phyloP scores from a whole-genome alignment of 371 early-diverging fungal genomes.

The Lichtheimia ornata region DNA sequence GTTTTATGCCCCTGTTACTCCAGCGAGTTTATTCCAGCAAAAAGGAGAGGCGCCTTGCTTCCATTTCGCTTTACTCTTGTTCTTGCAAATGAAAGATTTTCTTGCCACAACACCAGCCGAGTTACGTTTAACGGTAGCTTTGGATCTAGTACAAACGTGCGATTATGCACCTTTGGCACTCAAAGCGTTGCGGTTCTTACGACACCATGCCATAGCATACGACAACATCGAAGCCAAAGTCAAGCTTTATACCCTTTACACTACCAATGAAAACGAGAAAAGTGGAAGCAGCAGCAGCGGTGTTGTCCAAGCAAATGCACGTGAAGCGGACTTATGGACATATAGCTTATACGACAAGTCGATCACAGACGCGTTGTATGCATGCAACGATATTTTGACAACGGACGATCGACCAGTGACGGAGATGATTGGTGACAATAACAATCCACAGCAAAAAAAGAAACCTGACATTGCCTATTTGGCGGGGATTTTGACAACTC shows the following conservation, averaged over 20 bases:
- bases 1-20: no score
- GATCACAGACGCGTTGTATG: slow-evolving; percentile 24
- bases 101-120: slow-evolving; percentile 7
- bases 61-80: slow-evolving; percentile 1
- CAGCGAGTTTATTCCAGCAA: no score
- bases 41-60: no score
- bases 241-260: slow-evolving; percentile 38
- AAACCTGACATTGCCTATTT: slow-evolving; percentile 24
- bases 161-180: neutral
- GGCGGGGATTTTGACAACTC: slow-evolving; percentile 32
- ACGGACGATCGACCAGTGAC: slow-evolving; percentile 3
- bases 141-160: slow-evolving; percentile 23
- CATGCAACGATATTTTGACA: slow-evolving; percentile 14
- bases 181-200: slow-evolving; percentile 33
- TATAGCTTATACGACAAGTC: slow-evolving; percentile 48
- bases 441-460: neutral
- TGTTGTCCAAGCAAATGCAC: slow-evolving; percentile 5
- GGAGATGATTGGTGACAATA: slow-evolving; percentile 9
- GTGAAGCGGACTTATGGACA: slow-evolving; percentile 43
- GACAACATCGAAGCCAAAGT: slow-evolving; percentile 43
- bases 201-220: slow-evolving; percentile 26
- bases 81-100: slow-evolving; percentile 6
- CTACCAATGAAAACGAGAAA: no score
- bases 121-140: slow-evolving; percentile 11
- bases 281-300: slow-evolving; percentile 4